These are phyloP conservation scores for Phialemonium atrogriseum DNA, from an alignment of 2,329 filamentous ascomycete genomes.

Conservation along the genomic window DNA sequence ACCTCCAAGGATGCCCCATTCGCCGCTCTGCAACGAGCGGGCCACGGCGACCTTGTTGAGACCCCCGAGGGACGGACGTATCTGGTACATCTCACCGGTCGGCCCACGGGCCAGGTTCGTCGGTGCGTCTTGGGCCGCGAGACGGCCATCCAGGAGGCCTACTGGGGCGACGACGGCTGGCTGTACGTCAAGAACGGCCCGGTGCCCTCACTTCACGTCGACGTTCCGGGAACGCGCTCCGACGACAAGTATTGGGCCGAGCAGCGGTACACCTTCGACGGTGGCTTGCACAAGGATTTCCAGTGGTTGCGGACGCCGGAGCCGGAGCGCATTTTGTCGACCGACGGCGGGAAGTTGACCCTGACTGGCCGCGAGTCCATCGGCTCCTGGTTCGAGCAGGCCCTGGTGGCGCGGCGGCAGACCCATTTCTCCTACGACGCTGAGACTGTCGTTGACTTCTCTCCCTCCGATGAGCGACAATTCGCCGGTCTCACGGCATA, in stretches of 20 bases:
- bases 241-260: constrained; percentile 42
- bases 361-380: constrained; percentile 43
- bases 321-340: constrained; percentile 41
- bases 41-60: constrained; percentile 46
- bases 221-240: constrained; percentile 38
- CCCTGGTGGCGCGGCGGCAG: constrained; percentile 45
- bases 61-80: constrained; percentile 44
- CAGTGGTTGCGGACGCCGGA: constrained; percentile 51
- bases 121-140: constrained; percentile 47
- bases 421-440: constrained; percentile 54
- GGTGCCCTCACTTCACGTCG: constrained; percentile 43
- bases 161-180: constrained; percentile 53
- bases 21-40: constrained; percentile 40
- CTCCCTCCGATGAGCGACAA: constrained; percentile 48
- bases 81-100: constrained; percentile 43
- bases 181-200: constrained; percentile 52
- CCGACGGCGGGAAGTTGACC: constrained; percentile 30
- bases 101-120: constrained; percentile 41
- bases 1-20: constrained; percentile 4
- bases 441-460: constrained; percentile 45
- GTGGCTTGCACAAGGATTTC: constrained; percentile 40
- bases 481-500: constrained; percentile 55
- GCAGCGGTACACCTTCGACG: constrained; percentile 36
- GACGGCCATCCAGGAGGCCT: constrained; percentile 49
- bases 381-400: constrained; percentile 52